phyloP scores from a whole-genome alignment of 768 basidiomycete species.

The Candolleomyces eurysporus region DNA sequence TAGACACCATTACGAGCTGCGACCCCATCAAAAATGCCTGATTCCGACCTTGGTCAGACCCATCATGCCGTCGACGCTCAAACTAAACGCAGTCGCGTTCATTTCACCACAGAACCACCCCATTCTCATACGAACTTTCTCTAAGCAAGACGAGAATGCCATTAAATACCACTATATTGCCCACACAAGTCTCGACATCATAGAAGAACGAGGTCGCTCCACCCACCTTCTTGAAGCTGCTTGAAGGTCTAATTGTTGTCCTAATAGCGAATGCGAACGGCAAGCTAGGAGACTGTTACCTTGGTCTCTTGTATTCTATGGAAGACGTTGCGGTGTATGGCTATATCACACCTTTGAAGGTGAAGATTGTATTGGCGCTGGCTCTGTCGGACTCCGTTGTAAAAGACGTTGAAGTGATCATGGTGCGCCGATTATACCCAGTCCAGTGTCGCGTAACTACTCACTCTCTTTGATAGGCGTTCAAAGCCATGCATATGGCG shows the following conservation, averaged over 20 bases:
- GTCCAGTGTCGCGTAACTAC: not conserved
- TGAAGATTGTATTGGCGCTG: constrained; percentile 83
- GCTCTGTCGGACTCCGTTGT: constrained; percentile 80
- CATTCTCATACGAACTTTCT: constrained; percentile 75
- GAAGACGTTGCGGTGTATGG: constrained; percentile 93
- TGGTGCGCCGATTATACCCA: constrained; percentile 42
- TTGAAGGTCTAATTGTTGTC: not conserved
- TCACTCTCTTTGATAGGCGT: constrained; percentile 50
- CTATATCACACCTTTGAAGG: constrained; percentile 82
- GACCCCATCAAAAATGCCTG: too few species aligned
- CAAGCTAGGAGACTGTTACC: constrained; percentile 75
- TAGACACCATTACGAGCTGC: too few species aligned
- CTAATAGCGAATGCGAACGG: constrained; percentile 43
- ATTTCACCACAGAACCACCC: constrained; percentile 82
- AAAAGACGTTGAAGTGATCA: constrained; percentile 74
- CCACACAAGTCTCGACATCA: constrained; percentile 85
- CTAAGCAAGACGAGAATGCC: constrained; percentile 47
- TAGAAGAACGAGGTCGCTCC: constrained; percentile 83
- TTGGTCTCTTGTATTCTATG: constrained; percentile 85
- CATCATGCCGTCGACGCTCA: constrained; percentile 54
- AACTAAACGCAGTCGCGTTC: constrained; percentile 80
- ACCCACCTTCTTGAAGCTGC: not conserved
- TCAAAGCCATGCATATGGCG: constrained; percentile 86
- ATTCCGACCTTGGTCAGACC: not conserved
- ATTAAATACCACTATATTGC: constrained; percentile 91